Evolutionary conservation across 257 asterid genomes (phyloP).

Genomic region (Penstemon barbatus): DNA sequence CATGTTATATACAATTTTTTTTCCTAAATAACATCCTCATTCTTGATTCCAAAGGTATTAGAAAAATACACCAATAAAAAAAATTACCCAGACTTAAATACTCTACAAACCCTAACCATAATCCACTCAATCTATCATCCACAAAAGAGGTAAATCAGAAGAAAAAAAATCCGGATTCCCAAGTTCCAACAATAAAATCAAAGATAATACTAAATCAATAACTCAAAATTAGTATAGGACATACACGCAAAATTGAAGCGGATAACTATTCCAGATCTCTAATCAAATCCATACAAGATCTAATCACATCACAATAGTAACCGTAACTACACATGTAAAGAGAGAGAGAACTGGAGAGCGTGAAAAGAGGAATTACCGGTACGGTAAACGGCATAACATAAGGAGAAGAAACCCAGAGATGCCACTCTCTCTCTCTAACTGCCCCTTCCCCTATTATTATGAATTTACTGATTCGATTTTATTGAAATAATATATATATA

Average conservation of each 20-base stretch:
- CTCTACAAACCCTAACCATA: constrained; percentile 4
- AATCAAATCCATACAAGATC: constrained; percentile 30
- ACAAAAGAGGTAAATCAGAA: not conserved
- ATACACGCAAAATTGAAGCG: not conserved
- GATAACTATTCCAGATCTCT: constrained; percentile 22
- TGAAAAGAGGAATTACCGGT: constrained; percentile 29
- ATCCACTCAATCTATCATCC: constrained; percentile 1
- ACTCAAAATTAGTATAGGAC: not conserved
- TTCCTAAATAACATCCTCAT: no score
- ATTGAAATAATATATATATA: no score
- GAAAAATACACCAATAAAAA: no score
- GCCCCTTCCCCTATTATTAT: constrained; percentile 22
- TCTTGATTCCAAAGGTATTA: no score
- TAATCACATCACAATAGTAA: not conserved
- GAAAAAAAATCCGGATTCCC: constrained; percentile 2
- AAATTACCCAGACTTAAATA: no score
- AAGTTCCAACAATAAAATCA: constrained; percentile 1
- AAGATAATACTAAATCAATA: not conserved
- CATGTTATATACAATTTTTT: no score
- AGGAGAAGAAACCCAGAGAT: constrained; percentile 38
- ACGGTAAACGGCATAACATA: constrained; percentile 45
- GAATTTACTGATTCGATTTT: no score
- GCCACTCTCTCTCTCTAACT: constrained; percentile 39
- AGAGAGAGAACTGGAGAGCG: not conserved
- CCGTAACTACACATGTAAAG: not conserved